A percentile compares a stretch with the other conserved stretches of the same genome.
Evolutionary conservation across 2,329 filamentous ascomycete species (phyloP).

Genomic region (Rhytidhysteron rufulum): DNA sequence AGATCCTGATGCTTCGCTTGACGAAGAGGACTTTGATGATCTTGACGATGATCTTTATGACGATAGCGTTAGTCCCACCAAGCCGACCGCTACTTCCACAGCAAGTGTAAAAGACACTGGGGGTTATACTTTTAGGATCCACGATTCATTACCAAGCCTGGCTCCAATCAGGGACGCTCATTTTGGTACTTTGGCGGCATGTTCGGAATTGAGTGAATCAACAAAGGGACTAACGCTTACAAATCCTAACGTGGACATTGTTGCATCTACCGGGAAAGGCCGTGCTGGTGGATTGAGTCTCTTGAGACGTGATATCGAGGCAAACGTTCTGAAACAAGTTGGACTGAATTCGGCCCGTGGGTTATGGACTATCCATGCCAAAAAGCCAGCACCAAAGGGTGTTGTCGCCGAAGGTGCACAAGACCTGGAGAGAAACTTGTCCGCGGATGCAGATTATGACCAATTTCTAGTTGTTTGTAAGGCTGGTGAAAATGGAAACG

Average conservation of each 20-base stretch:
- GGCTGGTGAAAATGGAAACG: conserved; percentile 59
- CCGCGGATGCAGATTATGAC: conserved; percentile 60
- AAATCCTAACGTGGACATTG: conserved; percentile 45
- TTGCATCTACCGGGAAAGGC: conserved; percentile 60
- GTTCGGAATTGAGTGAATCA: conserved; percentile 6
- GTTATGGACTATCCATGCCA: conserved; percentile 76
- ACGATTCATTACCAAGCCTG: conserved; percentile 73
- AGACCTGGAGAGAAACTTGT: conserved; percentile 34
- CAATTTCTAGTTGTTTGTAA: conserved; percentile 82
- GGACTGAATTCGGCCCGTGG: conserved; percentile 69
- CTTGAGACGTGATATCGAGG: conserved; percentile 73
- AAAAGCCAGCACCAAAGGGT: conserved; percentile 61
- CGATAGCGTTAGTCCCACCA: conserved; percentile 49
- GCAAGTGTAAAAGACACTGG: conserved; percentile 50
- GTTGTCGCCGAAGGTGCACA: conserved; percentile 46
- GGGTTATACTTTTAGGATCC: conserved; percentile 68
- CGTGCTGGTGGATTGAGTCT: conserved; percentile 67
- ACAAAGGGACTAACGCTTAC: conserved; percentile 14
- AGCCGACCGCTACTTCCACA: conserved; percentile 34
- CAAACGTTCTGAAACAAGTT: conserved; percentile 65
- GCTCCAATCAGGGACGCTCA: conserved; percentile 75
- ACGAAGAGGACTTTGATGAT: conserved; percentile 56
- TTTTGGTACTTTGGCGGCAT: conserved; percentile 55
- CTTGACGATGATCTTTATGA: conserved; percentile 61
- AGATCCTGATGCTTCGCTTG: conserved; percentile 42